Percentiles rank a stretch among this genome's conserved stretches.
Evolutionary conservation across 2,329 filamentous ascomycete species (phyloP).

Genomic region (Penicillium sp.): DNA sequence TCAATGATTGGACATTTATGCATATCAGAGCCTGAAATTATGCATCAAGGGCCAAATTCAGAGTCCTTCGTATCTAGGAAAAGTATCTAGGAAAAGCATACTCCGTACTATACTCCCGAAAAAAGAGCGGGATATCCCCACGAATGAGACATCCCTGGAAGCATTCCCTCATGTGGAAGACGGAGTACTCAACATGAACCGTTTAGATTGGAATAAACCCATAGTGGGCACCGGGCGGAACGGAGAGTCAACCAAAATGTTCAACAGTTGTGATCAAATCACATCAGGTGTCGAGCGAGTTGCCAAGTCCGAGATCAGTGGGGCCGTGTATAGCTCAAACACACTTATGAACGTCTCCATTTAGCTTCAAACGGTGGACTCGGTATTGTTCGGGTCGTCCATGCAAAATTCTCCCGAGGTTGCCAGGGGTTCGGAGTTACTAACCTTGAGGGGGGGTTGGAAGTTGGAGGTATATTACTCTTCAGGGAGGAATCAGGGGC

Average conservation of each 20-base stretch:
- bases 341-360: slow-evolving; percentile 29
- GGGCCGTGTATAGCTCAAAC: slow-evolving; percentile 36
- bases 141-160: not conserved
- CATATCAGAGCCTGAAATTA: not conserved
- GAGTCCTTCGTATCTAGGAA: not conserved
- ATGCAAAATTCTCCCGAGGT: not conserved
- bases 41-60: not conserved
- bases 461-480: not conserved
- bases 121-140: not conserved
- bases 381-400: not conserved
- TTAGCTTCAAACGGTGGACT: slow-evolving; percentile 3
- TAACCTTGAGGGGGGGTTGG: not conserved
- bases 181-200: not conserved
- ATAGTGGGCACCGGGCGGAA: not conserved
- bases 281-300: not conserved
- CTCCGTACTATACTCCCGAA: too few species aligned
- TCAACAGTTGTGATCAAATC: not conserved
- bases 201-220: not conserved
- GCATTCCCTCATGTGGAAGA: not conserved
- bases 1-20: slow-evolving; percentile 1
- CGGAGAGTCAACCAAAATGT: not conserved
- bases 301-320: slow-evolving; percentile 29
- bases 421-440: not conserved
- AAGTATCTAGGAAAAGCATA: not conserved
- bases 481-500: not conserved